Percentiles rank a stretch among this genome's conserved stretches.
phyloP scores from a whole-genome alignment of 2,329 filamentous ascomycete genomes.

The Phaeophleospora eucalypticola region DNA sequence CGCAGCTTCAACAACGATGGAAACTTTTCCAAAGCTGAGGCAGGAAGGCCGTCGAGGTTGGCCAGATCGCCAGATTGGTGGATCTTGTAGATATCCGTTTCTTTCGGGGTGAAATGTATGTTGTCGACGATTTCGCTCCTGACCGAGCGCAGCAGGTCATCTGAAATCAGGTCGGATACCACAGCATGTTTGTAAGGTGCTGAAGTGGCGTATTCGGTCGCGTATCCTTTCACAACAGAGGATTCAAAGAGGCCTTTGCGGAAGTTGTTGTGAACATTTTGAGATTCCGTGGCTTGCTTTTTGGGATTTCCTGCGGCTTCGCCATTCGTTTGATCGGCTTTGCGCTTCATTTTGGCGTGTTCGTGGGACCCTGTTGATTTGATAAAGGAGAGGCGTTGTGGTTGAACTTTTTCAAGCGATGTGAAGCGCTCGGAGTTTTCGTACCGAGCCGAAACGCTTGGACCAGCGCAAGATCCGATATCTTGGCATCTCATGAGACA shows the following conservation, averaged over 20 bases:
- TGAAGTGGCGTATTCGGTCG: conserved; percentile 59
- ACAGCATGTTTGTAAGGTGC: conserved; percentile 87
- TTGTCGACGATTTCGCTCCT: conserved; percentile 85
- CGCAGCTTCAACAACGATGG: conserved; percentile 88
- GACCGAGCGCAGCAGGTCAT: conserved; percentile 76
- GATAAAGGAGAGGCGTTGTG: too few relatives aligned
- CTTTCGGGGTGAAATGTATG: conserved; percentile 94
- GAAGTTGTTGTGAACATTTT: conserved; percentile 54
- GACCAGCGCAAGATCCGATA: too few relatives aligned
- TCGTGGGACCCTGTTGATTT: too few relatives aligned
- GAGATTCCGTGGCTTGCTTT: conserved; percentile 36
- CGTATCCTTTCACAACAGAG: conserved; percentile 56
- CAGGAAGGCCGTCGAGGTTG: conserved; percentile 89
- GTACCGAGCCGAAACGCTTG: too few relatives aligned
- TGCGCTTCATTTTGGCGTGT: conserved; percentile 44
- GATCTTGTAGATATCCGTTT: conserved; percentile 99
- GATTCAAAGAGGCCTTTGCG: conserved; percentile 62
- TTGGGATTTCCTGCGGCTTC: conserved; percentile 37
- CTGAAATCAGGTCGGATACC: conserved; percentile 75
- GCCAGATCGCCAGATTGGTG: conserved; percentile 97
- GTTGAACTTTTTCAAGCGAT: too few relatives aligned
- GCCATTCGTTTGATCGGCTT: conserved; percentile 32
- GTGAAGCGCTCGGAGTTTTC: too few relatives aligned
- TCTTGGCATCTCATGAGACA: too few relatives aligned
- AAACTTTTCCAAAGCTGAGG: conserved; percentile 76